Conservation (phyloP, 2,329 filamentous ascomycete genomes). For the Meredithiella fracta region DNA sequence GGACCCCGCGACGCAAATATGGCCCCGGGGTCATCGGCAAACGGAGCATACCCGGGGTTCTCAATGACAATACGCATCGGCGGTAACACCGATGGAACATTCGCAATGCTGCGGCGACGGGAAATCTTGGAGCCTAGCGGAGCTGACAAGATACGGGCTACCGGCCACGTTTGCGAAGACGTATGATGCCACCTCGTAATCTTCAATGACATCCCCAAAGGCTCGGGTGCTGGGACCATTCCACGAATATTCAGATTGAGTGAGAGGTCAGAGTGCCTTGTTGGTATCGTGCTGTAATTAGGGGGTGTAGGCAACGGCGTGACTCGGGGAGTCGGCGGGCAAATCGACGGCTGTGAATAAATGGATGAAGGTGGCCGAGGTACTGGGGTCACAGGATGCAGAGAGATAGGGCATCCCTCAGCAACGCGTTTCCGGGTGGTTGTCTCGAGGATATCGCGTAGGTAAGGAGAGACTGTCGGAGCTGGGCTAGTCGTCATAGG, state of each 20-base stretch:
- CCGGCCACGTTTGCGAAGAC: constrained; percentile 8
- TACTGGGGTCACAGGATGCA: neutral
- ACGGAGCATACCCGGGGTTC: constrained; percentile 11
- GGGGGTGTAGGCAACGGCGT: constrained; percentile 8
- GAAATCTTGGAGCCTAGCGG: constrained; percentile 3
- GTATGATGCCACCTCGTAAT: constrained; percentile 11
- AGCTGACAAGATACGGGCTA: constrained; percentile 8
- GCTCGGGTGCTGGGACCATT: constrained; percentile 4
- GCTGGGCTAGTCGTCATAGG: constrained; percentile 21
- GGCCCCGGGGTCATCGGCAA: constrained; percentile 15
- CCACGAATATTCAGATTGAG: constrained; percentile 11
- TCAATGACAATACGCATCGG: constrained; percentile 12
- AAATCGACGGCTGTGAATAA: neutral
- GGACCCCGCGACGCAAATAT: constrained; percentile 4
- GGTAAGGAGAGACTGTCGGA: constrained; percentile 45
- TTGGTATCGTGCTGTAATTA: neutral
- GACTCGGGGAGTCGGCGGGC: neutral
- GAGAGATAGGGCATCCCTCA: constrained; percentile 19
- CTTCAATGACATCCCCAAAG: constrained; percentile 8
- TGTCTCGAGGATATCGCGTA: constrained; percentile 19
- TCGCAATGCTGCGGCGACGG: constrained; percentile 7
- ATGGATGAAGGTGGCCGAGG: neutral
- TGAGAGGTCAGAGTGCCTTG: neutral
- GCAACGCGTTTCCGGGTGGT: constrained; percentile 28
- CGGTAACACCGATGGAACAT: constrained; percentile 3